Percentiles rank a stretch among this genome's conserved stretches.
These are phyloP conservation scores for Hypoxylon sp. DNA, from an alignment of 2,329 filamentous ascomycete species.

Conservation along the genomic window DNA sequence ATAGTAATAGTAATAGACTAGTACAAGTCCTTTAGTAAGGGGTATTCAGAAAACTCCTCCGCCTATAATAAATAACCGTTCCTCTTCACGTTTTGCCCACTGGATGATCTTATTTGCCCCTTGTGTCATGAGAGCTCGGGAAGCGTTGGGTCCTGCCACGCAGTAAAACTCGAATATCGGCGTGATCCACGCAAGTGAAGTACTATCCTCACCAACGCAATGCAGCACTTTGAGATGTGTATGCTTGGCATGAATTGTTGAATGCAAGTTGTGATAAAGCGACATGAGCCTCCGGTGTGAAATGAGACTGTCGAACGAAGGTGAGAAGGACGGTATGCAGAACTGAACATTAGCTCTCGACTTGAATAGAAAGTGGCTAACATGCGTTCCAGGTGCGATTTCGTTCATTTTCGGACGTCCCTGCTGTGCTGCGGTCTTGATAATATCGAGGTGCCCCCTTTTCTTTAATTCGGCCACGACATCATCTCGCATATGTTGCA, in stretches of 20 bases:
- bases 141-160: conserved; percentile 82
- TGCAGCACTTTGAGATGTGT: conserved; percentile 90
- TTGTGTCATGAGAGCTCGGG: conserved; percentile 77
- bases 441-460: conserved; percentile 79
- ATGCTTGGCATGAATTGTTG: conserved; percentile 85
- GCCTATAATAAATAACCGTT: conserved; percentile 94
- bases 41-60: conserved; percentile 80
- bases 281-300: conserved; percentile 80
- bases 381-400: conserved; percentile 81
- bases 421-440: conserved; percentile 75
- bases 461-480: conserved; percentile 77
- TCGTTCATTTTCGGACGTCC: conserved; percentile 80
- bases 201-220: conserved; percentile 77
- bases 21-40: background rate
- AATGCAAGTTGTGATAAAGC: conserved; percentile 86
- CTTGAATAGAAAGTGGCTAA: conserved; percentile 97
- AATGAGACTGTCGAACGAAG: conserved; percentile 71
- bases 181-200: conserved; percentile 90
- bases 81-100: conserved; percentile 93
- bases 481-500: conserved; percentile 78
- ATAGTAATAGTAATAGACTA: background rate
- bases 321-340: conserved; percentile 84
- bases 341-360: conserved; percentile 96
- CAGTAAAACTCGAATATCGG: conserved; percentile 95
- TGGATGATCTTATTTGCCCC: conserved; percentile 90